Conservation (phyloP, 495 filamentous ascomycete genomes). For the Clavariopsis aquatica region DNA sequence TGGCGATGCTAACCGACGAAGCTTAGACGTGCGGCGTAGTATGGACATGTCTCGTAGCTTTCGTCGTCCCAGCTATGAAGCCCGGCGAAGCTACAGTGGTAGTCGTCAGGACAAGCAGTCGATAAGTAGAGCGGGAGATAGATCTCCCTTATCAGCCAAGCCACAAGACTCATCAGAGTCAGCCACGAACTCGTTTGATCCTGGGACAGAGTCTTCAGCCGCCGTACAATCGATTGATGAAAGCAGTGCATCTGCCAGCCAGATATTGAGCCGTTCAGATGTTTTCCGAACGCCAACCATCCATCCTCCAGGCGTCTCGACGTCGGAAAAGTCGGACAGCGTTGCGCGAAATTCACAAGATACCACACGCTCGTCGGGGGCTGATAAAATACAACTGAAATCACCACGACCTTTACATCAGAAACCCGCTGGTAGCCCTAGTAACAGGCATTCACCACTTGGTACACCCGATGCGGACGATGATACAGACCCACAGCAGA, state of each 20-base stretch:
- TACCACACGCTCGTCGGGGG: conserved; percentile 44
- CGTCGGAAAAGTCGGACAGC: conserved; percentile 39
- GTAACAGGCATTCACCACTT: conserved; percentile 17
- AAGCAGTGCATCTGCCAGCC: conserved; percentile 77
- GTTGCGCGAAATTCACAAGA: conserved; percentile 49
- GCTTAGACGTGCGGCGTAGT: conserved; percentile 41
- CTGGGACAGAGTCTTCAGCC: conserved; percentile 66
- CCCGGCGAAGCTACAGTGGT: conserved; percentile 30
- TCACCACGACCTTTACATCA: conserved; percentile 22
- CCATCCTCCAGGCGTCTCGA: conserved; percentile 37
- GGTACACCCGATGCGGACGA: conserved; percentile 26
- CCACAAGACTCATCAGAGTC: conserved; percentile 74
- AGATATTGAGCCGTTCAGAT: conserved; percentile 82
- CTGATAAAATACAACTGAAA: conserved; percentile 18
- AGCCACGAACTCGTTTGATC: conserved; percentile 70
- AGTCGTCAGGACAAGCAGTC: conserved; percentile 18
- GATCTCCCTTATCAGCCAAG: conserved; percentile 51
- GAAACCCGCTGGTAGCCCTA: conserved; percentile 1
- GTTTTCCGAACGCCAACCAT: conserved; percentile 88
- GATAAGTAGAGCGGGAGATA: conserved; percentile 27
- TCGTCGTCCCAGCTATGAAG: conserved; percentile 29
- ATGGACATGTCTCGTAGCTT: conserved; percentile 33
- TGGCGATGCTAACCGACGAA: conserved; percentile 48
- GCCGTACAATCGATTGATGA: conserved; percentile 73
- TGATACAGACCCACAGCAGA: conserved; percentile 21